Percentiles rank a stretch among this genome's conserved stretches.
phyloP scores from a whole-genome alignment of 805 yeast genomes.

The Candida ulmi region DNA sequence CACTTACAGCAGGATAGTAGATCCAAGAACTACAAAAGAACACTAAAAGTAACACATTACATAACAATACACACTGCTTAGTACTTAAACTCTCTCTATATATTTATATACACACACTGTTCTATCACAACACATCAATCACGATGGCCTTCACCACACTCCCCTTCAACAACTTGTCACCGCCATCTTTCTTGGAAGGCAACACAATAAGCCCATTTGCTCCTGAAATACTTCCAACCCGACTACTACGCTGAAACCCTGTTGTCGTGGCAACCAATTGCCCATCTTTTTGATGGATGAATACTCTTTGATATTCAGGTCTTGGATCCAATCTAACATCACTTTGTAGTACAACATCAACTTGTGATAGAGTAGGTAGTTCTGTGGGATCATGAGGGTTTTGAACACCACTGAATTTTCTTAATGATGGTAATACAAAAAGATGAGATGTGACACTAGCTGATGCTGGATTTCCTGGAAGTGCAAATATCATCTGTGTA shows the following conservation, averaged over 20 bases:
- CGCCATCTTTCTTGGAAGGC: constrained; percentile 27
- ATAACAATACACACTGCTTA: no score
- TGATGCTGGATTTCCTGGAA: constrained; percentile 56
- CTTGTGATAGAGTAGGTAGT: constrained; percentile 25
- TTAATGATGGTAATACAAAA: constrained; percentile 41
- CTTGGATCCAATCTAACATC: constrained; percentile 39
- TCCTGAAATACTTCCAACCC: constrained; percentile 40
- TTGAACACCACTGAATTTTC: constrained; percentile 30
- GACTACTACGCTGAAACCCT: constrained; percentile 47
- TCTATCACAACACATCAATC: constrained; percentile 16
- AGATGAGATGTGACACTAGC: constrained; percentile 42
- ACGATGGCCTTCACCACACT: constrained; percentile 22
- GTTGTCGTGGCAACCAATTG: constrained; percentile 36
- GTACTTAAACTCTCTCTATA: no score
- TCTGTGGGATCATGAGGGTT: constrained; percentile 4
- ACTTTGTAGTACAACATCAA: constrained; percentile 29
- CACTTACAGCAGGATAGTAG: no score
- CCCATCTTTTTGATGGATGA: constrained; percentile 21
- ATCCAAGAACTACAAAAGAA: no score
- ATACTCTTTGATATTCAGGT: constrained; percentile 47
- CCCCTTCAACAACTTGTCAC: constrained; percentile 16
- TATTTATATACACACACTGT: neutral
- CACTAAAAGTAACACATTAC: no score
- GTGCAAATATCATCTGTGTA: constrained; percentile 36
- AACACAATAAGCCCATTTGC: constrained; percentile 41